A percentile compares a stretch with the other conserved stretches of the same genome.
Evolutionary conservation across 2,329 filamentous ascomycete species (phyloP).

Genomic region (Trichoderma atroviride): DNA sequence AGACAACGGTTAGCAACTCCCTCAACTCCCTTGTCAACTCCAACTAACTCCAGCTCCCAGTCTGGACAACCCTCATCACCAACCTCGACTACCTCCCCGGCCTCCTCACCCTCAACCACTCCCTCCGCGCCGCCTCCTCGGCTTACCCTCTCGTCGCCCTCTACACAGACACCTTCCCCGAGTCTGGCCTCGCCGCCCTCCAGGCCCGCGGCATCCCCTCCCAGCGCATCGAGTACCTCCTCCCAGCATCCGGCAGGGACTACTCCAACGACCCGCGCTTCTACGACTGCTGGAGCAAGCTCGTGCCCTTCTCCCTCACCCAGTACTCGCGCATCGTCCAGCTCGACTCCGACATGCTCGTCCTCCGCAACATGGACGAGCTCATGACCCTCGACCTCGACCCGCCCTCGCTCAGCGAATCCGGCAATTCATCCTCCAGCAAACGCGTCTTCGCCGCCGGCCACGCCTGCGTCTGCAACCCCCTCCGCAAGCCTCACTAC

Average conservation of each 20-base stretch:
- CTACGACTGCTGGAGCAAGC: constrained; percentile 88
- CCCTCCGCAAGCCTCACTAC: constrained; percentile 76
- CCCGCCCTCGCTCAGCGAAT: constrained; percentile 36
- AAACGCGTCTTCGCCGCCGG: constrained; percentile 76
- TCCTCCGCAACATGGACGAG: constrained; percentile 85
- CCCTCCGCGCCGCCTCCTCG: constrained; percentile 65
- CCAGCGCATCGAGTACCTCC: constrained; percentile 71
- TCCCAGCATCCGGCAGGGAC: constrained; percentile 66
- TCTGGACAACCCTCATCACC: constrained; percentile 87
- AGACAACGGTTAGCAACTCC: constrained; percentile 40
- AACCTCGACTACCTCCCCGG: constrained; percentile 81
- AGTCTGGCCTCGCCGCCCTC: constrained; percentile 69
- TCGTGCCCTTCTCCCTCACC: constrained; percentile 73
- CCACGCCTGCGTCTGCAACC: constrained; percentile 87
- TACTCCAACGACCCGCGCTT: constrained; percentile 80
- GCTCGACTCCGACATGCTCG: constrained; percentile 87
- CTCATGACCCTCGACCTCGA: constrained; percentile 83
- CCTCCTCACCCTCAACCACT: constrained; percentile 78
- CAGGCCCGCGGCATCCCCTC: constrained; percentile 68
- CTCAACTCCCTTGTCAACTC: constrained; percentile 9
- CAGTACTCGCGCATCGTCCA: constrained; percentile 81
- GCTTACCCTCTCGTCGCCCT: constrained; percentile 80
- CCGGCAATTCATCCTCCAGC: constrained; percentile 37
- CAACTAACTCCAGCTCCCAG: constrained; percentile 47
- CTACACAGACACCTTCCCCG: constrained; percentile 77